Conservation (phyloP, 305 asterid genomes). For the Plantago rigida region DNA sequence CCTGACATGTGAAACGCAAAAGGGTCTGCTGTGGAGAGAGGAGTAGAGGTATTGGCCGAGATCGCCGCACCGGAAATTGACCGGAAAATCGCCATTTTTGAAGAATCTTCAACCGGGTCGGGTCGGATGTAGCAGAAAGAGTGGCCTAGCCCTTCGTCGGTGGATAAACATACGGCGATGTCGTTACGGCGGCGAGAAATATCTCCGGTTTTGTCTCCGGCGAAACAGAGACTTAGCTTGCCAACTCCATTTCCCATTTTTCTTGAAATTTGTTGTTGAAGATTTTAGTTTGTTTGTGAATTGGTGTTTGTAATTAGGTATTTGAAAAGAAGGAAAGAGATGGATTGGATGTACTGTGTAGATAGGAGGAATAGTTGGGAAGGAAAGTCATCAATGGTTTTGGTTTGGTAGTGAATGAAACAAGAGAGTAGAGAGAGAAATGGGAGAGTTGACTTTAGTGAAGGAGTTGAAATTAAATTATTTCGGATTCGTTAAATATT, state of each 20-base stretch:
- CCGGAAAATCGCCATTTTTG: slow-evolving; percentile 40
- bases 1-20: slow-evolving; percentile 25
- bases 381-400: too few relatives aligned
- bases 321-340: too few relatives aligned
- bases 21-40: slow-evolving; percentile 64
- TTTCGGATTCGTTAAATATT: background rate
- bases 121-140: slow-evolving; percentile 46
- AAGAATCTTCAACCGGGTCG: slow-evolving; percentile 32
- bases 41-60: slow-evolving; percentile 76
- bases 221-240: slow-evolving; percentile 58
- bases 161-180: slow-evolving; percentile 24
- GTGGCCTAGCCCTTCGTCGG: background rate
- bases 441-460: background rate
- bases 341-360: too few relatives aligned
- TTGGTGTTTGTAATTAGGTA: too few relatives aligned
- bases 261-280: background rate
- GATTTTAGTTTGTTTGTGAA: too few relatives aligned
- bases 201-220: slow-evolving; percentile 33
- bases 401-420: too few relatives aligned
- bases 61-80: slow-evolving; percentile 89
- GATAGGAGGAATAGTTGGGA: too few relatives aligned
- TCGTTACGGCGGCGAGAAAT: slow-evolving; percentile 59
- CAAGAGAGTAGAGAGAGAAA: background rate
- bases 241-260: slow-evolving; percentile 66
- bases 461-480: background rate